Evolutionary conservation across 768 basidiomycete genomes (phyloP).

Genomic region (Leucosporidium yakuticum): DNA sequence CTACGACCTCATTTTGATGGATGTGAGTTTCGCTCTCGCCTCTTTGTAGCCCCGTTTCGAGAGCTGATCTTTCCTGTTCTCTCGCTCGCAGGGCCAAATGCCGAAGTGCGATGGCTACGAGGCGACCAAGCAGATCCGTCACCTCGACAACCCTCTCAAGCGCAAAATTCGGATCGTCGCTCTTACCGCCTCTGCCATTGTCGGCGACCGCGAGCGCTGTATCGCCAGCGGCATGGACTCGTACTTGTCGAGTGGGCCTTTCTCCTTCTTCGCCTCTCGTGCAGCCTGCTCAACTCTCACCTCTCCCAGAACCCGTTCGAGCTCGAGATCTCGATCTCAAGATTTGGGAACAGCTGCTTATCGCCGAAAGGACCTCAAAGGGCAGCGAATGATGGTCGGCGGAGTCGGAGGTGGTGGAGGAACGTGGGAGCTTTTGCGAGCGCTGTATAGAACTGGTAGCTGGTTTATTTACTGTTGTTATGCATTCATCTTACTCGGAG

Average conservation of each 20-base stretch:
- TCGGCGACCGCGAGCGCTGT: constrained; percentile 70
- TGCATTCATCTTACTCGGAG: too few species aligned
- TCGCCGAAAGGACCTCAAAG: too few species aligned
- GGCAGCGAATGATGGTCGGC: too few species aligned
- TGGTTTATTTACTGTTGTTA: too few species aligned
- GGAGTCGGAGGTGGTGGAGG: too few species aligned
- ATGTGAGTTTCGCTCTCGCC: constrained; percentile 23
- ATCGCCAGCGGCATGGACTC: constrained; percentile 61
- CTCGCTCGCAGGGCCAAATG: constrained; percentile 14
- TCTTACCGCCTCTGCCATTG: constrained; percentile 93
- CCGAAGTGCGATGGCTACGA: constrained; percentile 26
- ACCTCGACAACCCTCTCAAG: background rate
- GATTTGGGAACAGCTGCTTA: too few species aligned
- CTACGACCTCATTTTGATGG: constrained; percentile 35
- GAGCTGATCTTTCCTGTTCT: background rate
- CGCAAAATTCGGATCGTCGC: constrained; percentile 79
- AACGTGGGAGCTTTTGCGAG: too few species aligned
- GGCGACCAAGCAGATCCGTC: constrained; percentile 22
- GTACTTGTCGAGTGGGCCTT: constrained; percentile 13
- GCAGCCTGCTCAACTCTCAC: too few species aligned
- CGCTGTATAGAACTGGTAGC: too few species aligned
- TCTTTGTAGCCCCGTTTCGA: background rate
- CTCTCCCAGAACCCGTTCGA: too few species aligned
- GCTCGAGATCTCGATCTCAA: too few species aligned
- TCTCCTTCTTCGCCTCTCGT: too few species aligned